Evolutionary conservation across 176 grass and related monocot species (phyloP), one percentile per base, ranked within the genome.

Genomic region (Juncus effusus): DNA sequence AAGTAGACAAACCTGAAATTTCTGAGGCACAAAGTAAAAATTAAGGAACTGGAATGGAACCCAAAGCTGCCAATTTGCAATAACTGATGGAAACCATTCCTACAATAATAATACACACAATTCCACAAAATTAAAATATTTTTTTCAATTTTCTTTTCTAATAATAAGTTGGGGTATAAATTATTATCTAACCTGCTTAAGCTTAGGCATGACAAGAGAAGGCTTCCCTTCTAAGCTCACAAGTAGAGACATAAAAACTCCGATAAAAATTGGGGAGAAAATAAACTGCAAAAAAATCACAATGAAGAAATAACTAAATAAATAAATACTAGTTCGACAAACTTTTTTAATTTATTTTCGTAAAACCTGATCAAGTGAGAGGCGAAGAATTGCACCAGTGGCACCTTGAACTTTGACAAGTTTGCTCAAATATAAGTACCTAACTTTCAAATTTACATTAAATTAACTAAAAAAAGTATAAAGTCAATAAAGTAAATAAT

Each of bases 11-110:
- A 93, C 94, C 94, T 99, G 85, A 79, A 93, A 76, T 54, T 99
- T 86, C 50, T 93, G 94, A 3, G 94, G 94, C 51, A 99, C 88
- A 10, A 89, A 99, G 68, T 83, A 88, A 65, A 92, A 99, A 76
- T 99, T 93, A 11, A 93, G 47, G 65, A 99, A 99, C 62, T 99
- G 94, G 60, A 99, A 99, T 3, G 94, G 78, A 77, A 99, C 77
- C 94, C 94, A 99, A 61, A 99, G 64, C 61, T 99, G 88, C 94
- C 94, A 93, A 78, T 99, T 99, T 42, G 65, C 88, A 14, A 87
- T 40, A 63, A 91, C 39, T 51, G 80, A 83, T 74, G 85, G 72
- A 67, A 89, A 73, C 88, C 94, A 99, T 52, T 93, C 88, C 85
- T 92, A 70, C 51, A 78, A 63, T 76, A 42, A 54, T 42, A 3